Evolutionary conservation across 371 early-diverging fungal genomes (phyloP).

Genomic region (Blakeslea trispora): DNA sequence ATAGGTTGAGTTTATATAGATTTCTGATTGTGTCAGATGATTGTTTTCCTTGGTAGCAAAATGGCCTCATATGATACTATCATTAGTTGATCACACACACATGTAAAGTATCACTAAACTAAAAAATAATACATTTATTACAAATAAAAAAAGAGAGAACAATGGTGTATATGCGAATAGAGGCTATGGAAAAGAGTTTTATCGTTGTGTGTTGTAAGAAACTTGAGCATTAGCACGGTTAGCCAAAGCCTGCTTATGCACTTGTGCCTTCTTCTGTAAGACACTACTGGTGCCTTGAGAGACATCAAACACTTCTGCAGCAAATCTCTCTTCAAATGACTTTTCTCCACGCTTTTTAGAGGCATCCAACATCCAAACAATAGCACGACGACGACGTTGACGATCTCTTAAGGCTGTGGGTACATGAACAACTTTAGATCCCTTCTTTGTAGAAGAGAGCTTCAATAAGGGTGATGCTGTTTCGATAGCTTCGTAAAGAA

Average conservation of each 20-base stretch:
- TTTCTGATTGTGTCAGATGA: too few relatives aligned
- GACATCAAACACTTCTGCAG: constrained; percentile 80
- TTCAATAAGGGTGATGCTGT: constrained; percentile 78
- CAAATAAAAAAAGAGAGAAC: too few relatives aligned
- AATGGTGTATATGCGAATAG: too few relatives aligned
- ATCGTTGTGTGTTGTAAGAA: constrained; percentile 43
- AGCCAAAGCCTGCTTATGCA: constrained; percentile 75
- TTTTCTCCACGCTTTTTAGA: constrained; percentile 66
- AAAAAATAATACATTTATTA: too few relatives aligned
- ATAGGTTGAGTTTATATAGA: too few relatives aligned
- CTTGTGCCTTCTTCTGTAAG: constrained; percentile 60
- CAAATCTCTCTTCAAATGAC: constrained; percentile 73
- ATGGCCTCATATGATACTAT: neutral
- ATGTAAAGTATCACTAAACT: too few relatives aligned
- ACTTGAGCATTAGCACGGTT: constrained; percentile 83
- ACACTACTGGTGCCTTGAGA: constrained; percentile 73
- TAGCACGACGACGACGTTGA: constrained; percentile 80
- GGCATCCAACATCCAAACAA: constrained; percentile 88
- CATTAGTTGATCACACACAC: neutral
- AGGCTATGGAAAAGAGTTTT: constrained; percentile 2
- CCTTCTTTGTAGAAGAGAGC: constrained; percentile 64
- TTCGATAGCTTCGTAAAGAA: constrained; percentile 77
- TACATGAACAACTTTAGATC: constrained; percentile 79
- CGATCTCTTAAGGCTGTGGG: constrained; percentile 82
- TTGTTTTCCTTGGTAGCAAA: neutral